Evolutionary conservation across 495 filamentous ascomycete species (phyloP).

Genomic region (Chaetomium fimeti): DNA sequence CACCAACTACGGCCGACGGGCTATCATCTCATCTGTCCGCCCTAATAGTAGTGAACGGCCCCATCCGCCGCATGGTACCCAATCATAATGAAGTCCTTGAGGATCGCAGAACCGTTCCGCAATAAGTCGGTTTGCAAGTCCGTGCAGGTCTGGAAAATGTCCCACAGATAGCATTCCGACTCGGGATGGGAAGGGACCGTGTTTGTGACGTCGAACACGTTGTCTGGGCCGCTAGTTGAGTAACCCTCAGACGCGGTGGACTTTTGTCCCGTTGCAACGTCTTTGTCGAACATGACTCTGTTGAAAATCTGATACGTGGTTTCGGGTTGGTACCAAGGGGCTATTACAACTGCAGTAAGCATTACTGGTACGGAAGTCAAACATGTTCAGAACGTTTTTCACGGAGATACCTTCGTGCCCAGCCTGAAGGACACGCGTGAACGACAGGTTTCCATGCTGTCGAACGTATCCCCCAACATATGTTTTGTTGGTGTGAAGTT

Average conservation of each 20-base stretch:
- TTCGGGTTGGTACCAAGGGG: constrained; percentile 63
- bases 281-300: constrained; percentile 49
- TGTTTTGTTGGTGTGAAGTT: constrained; percentile 47
- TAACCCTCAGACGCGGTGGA: constrained; percentile 11
- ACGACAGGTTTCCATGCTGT: constrained; percentile 62
- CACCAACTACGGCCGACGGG: too few species aligned
- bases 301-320: constrained; percentile 26
- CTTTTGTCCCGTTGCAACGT: constrained; percentile 55
- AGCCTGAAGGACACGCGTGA: constrained; percentile 58
- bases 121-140: constrained; percentile 43
- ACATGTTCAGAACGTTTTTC: too few species aligned
- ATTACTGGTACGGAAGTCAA: neutral
- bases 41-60: neutral
- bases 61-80: constrained; percentile 7
- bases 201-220: neutral
- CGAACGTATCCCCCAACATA: constrained; percentile 59
- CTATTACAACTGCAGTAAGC: constrained; percentile 28
- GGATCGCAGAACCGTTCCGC: constrained; percentile 32
- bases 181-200: neutral
- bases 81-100: constrained; percentile 34
- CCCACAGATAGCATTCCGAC: constrained; percentile 25
- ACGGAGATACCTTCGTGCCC: constrained; percentile 45
- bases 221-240: neutral
- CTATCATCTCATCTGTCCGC: too few species aligned
- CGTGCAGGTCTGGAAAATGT: constrained; percentile 46